These are phyloP conservation scores for Hymenoscyphus albidus DNA, from an alignment of 2,329 filamentous ascomycete genomes.

Conservation along the genomic window DNA sequence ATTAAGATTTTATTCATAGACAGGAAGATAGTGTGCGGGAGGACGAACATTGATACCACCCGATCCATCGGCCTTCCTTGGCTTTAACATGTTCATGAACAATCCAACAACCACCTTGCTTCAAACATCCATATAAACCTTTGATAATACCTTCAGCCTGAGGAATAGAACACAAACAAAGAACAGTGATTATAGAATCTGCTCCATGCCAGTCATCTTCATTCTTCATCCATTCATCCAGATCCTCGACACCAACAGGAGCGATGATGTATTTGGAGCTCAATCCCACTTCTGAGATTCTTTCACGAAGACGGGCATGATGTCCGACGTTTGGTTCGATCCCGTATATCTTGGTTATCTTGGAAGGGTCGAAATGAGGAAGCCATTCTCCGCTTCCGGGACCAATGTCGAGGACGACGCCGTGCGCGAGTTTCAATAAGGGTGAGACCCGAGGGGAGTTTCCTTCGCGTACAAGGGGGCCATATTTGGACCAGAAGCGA, in stretches of 20 bases:
- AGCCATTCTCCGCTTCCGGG: constrained; percentile 62
- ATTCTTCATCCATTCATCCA: constrained; percentile 44
- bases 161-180: constrained; percentile 30
- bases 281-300: constrained; percentile 50
- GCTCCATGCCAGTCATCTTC: constrained; percentile 30
- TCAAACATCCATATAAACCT: constrained; percentile 28
- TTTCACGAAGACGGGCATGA: constrained; percentile 45
- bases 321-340: constrained; percentile 60
- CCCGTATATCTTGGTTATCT: constrained; percentile 49
- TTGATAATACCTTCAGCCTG: constrained; percentile 27
- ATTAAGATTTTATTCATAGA: too few species aligned
- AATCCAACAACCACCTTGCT: constrained; percentile 30
- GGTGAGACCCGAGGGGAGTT: constrained; percentile 47
- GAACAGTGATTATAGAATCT: constrained; percentile 30
- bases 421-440: constrained; percentile 19
- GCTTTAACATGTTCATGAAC: constrained; percentile 31
- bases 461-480: constrained; percentile 46
- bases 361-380: constrained; percentile 42
- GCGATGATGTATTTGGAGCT: constrained; percentile 57
- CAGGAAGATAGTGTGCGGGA: neutral
- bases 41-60: constrained; percentile 29
- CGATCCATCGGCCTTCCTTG: constrained; percentile 21
- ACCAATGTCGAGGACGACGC: constrained; percentile 50
- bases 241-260: constrained; percentile 58
- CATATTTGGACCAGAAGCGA: constrained; percentile 55